Base-by-base conservation (phyloP, 495 filamentous ascomycete species). In the Lasiosphaeria ovina region DNA sequence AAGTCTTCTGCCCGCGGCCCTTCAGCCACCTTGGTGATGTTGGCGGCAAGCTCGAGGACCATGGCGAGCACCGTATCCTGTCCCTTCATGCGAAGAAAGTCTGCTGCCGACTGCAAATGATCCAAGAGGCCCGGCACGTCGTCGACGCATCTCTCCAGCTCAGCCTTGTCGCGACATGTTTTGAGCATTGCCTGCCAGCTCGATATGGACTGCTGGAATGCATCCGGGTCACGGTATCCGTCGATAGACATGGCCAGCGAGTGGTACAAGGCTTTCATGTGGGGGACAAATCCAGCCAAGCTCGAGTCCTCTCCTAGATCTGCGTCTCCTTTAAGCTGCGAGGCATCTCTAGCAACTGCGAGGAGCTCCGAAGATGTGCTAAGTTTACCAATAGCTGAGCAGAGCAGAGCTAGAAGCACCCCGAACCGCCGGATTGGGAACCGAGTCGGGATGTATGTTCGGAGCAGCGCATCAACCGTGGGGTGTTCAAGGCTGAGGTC, bases 81-180 rank as follows among this genome's bases (percentile, higher is more conserved):
- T 3, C 91, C 92, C 58, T 89, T 88, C 66, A 93, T 87, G 38
- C 87, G 87, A 2, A 91, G 79, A 64, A 89, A 95, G 57, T 96
- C 89, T 17, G 85, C 81, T n/a, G 92, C 66, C 3, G 85, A 80
- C 59, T 85, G 81, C 10, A 96, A 77, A 57, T 91, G 86, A 40
- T 77, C 65, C 10, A 89, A 59, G 55, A 86, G 83, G 24, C 81
- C 79, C 5, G 81, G 74, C 5, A 83, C 67, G 62, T 92, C 84
- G 55, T 90, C 85, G 40, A 96, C 69, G n/a, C 72, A 71, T 10
- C 69, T 66, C n/a, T 79, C 58, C 16, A 95, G 66, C 1, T 82
- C 75, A 9, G 75, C 64, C 68, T 73, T 79, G 49, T 81, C 78
- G 17, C 72, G 56, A 52, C 81, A 83, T 50, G 70, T 58, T 24